Base-by-base conservation (phyloP, 2,329 filamentous ascomycete species). In the Knoxdaviesia capensis region DNA sequence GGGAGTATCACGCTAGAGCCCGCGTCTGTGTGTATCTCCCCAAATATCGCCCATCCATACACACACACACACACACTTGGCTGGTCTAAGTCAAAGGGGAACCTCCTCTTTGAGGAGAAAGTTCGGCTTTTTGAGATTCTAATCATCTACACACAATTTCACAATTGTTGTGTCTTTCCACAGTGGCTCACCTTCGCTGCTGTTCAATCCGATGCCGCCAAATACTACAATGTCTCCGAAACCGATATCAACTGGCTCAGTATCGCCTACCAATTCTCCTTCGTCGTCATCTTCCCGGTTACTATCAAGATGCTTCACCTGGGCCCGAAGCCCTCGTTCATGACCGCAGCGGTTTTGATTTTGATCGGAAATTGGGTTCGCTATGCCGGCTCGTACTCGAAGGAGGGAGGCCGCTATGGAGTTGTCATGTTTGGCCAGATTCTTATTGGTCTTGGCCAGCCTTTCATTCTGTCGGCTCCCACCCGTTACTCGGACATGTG, bases 181-280 rank as follows among this genome's bases (percentile, higher is more conserved):
- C 49, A 86, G 83, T 96, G 88, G 88, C 72, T 96, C 51, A 90
- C 86, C 6, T 94, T 86, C 58, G 80, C 87, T 2, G 80, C 88
- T 36, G 77, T 94, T 32, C 84, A 84, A 2, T 71, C 71, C 33
- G 74, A 78, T 28, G 71, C 84, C 1, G 75, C 86, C 0, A 51
- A 66, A 29, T 94, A 86, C 63, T 96, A 92, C 55, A 50, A 63
- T 41, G 82, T 87, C 8, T 69, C 68, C 33, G 77, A 87, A 53
- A 77, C 73, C 10, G 71, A 73, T 32, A 80, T 96, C 60, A 96
- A 96, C 60, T 96, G 90, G 90, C 69, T 94, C 47, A 86, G 80
- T 53, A 96, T 81, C 0, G 78, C 69, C 35, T 94, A 92, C 55
- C 66, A 94, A 40, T 88, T 96, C 55, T 67, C 86, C 41, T 96